Conservation (phyloP, 768 basidiomycete species). For the Hebeloma cylindrosporum region DNA sequence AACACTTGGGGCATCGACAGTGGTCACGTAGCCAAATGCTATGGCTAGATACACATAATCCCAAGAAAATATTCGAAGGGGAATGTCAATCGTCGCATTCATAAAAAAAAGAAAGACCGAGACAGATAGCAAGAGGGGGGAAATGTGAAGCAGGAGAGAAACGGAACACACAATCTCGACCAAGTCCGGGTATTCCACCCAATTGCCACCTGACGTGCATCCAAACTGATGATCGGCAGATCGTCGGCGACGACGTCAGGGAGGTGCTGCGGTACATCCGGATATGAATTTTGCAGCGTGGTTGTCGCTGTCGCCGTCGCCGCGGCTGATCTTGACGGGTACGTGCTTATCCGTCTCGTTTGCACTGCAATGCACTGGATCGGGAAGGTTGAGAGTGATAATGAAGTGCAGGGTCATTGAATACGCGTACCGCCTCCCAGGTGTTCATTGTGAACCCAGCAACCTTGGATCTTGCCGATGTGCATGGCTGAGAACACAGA, state of each 20-base stretch:
- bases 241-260: slow-evolving; percentile 36
- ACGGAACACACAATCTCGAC: slow-evolving; percentile 70
- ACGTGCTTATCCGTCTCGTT: slow-evolving; percentile 6
- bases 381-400: too few relatives aligned
- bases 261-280: slow-evolving; percentile 18
- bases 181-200: slow-evolving; percentile 72
- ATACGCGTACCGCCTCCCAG: too few relatives aligned
- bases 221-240: slow-evolving; percentile 54
- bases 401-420: too few relatives aligned
- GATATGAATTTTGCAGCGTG: slow-evolving; percentile 12
- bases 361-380: slow-evolving; percentile 1
- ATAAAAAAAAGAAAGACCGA: too few relatives aligned
- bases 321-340: slow-evolving; percentile 13
- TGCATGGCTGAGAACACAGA: too few relatives aligned
- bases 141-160: not conserved
- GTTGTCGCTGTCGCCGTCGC: slow-evolving; percentile 26
- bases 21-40: slow-evolving; percentile 92
- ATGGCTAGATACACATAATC: slow-evolving; percentile 55
- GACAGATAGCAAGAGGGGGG: not conserved
- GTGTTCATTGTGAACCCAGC: too few relatives aligned
- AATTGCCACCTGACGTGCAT: slow-evolving; percentile 62
- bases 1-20: slow-evolving; percentile 85
- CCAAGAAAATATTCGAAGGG: too few relatives aligned
- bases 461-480: too few relatives aligned
- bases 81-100: too few relatives aligned